phyloP scores from a whole-genome alignment of 176 grass and related monocot species.

The Sorghum bicolor region Sorghum_bicolor_NCBIv3 NC_012871.2:59751001-59751500 shows the following conservation, averaged over 20 bases:
- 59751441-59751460: constrained; percentile 76
- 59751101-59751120: neutral
- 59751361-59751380: constrained; percentile 63
- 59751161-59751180: constrained; percentile 37
- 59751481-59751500: constrained; percentile 93
- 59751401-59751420: constrained; percentile 55
- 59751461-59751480: constrained; percentile 80
- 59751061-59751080: neutral
- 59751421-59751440: constrained; percentile 87
- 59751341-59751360: constrained; percentile 77
- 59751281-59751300: constrained; percentile 83
- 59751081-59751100: neutral
- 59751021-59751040: neutral
- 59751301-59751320: constrained; percentile 57
- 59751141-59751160: neutral
- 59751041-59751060: neutral
- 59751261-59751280: constrained; percentile 70
- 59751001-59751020: neutral
- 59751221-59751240: constrained; percentile 86
- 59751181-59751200: constrained; percentile 75
- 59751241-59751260: constrained; percentile 80
- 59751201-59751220: constrained; percentile 74
- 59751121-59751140: neutral
- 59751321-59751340: constrained; percentile 84
- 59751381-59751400: constrained; percentile 65